These are phyloP conservation scores for Saccharomycopsis schoenii DNA, from an alignment of 805 yeast genomes.

Conservation along the genomic window DNA sequence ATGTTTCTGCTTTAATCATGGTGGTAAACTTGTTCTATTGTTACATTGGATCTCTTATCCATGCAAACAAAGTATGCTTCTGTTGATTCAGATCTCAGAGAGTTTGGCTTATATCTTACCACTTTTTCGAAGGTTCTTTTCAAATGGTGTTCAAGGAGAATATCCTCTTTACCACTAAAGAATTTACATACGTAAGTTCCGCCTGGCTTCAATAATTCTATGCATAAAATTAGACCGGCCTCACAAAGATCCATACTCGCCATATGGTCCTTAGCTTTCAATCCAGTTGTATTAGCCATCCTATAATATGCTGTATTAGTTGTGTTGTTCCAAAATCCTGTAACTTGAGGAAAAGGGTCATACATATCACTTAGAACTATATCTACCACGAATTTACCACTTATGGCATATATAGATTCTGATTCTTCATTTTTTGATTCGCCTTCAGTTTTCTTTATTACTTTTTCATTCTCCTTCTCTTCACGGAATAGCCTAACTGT, in stretches of 20 bases:
- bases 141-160: constrained; percentile 48
- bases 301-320: constrained; percentile 74
- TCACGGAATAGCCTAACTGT: not conserved
- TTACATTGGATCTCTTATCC: constrained; percentile 31
- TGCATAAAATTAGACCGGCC: constrained; percentile 74
- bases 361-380: constrained; percentile 76
- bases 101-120: constrained; percentile 63
- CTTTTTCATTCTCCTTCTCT: not conserved
- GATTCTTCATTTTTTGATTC: not conserved
- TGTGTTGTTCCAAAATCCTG: constrained; percentile 48
- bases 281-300: constrained; percentile 90
- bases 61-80: constrained; percentile 75
- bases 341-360: constrained; percentile 47
- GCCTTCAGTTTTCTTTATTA: not conserved
- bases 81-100: constrained; percentile 69
- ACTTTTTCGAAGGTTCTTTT: constrained; percentile 53
- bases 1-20: too few relatives aligned
- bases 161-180: constrained; percentile 76
- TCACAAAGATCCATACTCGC: constrained; percentile 71
- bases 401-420: not conserved
- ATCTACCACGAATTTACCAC: constrained; percentile 33
- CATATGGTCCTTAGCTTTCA: constrained; percentile 69
- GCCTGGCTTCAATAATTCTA: constrained; percentile 54
- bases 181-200: constrained; percentile 79
- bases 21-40: constrained; percentile 32